Conservation (phyloP, 495 filamentous ascomycete species). For the Hypoxylon intermedium region DNA sequence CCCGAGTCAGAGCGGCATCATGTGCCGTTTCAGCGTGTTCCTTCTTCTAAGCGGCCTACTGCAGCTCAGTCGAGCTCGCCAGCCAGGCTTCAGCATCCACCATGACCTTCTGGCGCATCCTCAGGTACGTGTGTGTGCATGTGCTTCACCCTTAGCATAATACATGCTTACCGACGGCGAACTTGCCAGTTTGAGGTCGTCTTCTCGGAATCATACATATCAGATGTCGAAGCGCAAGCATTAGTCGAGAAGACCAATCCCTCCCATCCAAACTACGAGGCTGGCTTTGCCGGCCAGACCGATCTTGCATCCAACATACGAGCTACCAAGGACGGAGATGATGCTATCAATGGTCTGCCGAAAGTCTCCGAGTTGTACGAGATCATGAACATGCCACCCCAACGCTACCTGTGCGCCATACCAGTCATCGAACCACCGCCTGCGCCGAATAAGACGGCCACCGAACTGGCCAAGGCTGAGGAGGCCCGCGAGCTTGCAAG, state of each 20-base stretch:
- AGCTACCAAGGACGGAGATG: slow-evolving; percentile 36
- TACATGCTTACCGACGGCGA: too few species aligned
- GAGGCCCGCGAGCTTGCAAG: slow-evolving; percentile 85
- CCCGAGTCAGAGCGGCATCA: slow-evolving; percentile 51
- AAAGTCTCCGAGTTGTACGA: slow-evolving; percentile 66
- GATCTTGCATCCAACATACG: slow-evolving; percentile 47
- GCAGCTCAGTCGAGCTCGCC: slow-evolving; percentile 51
- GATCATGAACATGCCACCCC: slow-evolving; percentile 71
- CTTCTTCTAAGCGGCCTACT: slow-evolving; percentile 47
- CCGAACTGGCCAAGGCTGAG: slow-evolving; percentile 69
- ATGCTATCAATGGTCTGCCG: slow-evolving; percentile 21
- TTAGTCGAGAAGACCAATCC: slow-evolving; percentile 54
- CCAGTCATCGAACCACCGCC: slow-evolving; percentile 68
- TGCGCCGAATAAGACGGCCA: slow-evolving; percentile 64
- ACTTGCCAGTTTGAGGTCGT: slow-evolving; percentile 87
- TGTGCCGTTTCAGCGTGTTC: slow-evolving; percentile 56
- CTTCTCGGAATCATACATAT: slow-evolving; percentile 76
- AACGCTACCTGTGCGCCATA: slow-evolving; percentile 83
- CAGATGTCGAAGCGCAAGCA: slow-evolving; percentile 70
- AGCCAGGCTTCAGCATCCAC: slow-evolving; percentile 67
- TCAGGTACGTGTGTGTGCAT: slow-evolving; percentile 71
- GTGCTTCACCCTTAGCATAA: background rate
- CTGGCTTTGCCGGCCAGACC: slow-evolving; percentile 44
- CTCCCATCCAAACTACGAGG: slow-evolving; percentile 40
- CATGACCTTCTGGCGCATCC: slow-evolving; percentile 93